Evolutionary conservation across 192 early-diverging fungal genomes (phyloP).

Genomic region (Backusella parvicylindrica): DNA sequence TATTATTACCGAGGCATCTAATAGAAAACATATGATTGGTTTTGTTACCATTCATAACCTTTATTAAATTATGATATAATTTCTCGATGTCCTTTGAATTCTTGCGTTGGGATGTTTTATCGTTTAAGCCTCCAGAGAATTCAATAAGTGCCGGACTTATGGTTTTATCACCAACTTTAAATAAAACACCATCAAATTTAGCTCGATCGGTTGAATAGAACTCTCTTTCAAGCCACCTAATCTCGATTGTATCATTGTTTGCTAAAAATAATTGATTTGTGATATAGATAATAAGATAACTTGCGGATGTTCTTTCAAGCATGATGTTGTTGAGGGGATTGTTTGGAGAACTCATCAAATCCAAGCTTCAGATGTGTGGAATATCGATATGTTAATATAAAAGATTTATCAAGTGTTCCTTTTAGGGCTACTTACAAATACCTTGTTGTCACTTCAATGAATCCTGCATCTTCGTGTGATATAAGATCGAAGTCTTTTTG

Average conservation of each 20-base stretch:
- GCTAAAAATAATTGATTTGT: background rate
- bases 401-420: background rate
- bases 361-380: no score
- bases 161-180: background rate
- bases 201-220: background rate
- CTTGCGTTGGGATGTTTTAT: background rate
- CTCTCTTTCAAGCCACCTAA: background rate
- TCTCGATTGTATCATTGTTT: slow-evolving; percentile 5
- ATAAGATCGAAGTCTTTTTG: background rate
- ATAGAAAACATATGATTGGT: background rate
- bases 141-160: background rate
- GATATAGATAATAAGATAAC: background rate
- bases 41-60: background rate
- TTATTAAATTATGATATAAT: background rate
- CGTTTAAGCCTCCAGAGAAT: background rate
- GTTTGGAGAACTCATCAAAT: no score
- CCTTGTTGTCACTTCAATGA: background rate
- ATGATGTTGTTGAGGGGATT: no score
- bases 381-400: background rate
- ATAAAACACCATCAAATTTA: background rate
- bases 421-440: background rate
- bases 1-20: background rate
- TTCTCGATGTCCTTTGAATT: background rate
- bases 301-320: no score
- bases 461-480: background rate